A percentile compares a stretch with the other conserved stretches of the same genome.
Conservation (phyloP, 768 basidiomycete genomes). For the Pleurotus sapidus region DNA sequence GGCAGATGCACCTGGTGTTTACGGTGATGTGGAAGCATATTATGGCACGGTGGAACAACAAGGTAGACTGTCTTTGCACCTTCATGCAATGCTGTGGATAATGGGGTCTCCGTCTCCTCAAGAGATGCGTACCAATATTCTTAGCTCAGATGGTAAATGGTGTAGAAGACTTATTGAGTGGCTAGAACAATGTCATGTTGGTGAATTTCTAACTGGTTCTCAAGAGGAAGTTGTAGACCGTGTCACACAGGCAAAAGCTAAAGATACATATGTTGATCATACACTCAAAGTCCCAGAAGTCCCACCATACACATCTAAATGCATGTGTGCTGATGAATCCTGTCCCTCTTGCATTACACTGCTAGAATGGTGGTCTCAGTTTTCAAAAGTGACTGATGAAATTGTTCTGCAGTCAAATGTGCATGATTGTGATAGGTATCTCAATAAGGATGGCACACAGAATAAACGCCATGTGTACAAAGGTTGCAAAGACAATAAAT, state of each 20-base stretch:
- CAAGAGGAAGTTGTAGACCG: slow-evolving; percentile 12
- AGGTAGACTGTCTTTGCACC: neutral
- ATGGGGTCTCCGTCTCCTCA: neutral
- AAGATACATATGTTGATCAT: slow-evolving; percentile 16
- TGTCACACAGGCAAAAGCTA: neutral
- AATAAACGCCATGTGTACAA: slow-evolving; percentile 3
- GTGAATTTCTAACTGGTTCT: slow-evolving; percentile 24
- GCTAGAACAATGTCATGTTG: slow-evolving; percentile 27
- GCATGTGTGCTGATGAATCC: slow-evolving; percentile 8
- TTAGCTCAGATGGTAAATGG: neutral
- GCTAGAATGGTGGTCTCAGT: slow-evolving; percentile 13
- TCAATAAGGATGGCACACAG: slow-evolving; percentile 13
- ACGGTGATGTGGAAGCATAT: neutral
- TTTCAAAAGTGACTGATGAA: slow-evolving; percentile 21
- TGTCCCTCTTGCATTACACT: slow-evolving; percentile 18
- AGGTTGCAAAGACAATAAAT: too few relatives aligned
- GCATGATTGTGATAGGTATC: slow-evolving; percentile 19
- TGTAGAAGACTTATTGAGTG: slow-evolving; percentile 23
- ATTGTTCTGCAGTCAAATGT: slow-evolving; percentile 25
- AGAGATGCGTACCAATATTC: neutral
- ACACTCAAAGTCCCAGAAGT: slow-evolving; percentile 17
- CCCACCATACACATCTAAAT: slow-evolving; percentile 12
- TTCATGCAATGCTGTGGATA: neutral
- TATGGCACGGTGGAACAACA: neutral
- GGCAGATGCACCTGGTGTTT: neutral